Evolutionary conservation across 2,329 filamentous ascomycete genomes (phyloP).

Genomic region (Fusarium sp.): DNA sequence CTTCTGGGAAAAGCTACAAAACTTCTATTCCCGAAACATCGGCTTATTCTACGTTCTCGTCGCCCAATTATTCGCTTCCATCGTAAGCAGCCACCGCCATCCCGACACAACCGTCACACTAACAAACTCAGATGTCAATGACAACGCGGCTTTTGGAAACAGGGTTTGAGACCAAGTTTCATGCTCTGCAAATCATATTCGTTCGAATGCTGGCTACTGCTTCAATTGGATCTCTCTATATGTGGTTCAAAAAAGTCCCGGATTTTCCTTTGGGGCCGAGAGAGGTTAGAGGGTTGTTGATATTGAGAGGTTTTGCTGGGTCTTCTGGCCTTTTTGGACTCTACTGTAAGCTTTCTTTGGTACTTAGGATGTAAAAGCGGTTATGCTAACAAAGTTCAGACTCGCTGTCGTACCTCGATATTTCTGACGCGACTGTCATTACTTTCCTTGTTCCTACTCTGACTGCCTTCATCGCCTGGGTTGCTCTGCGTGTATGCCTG

Average conservation of each 20-base stretch:
- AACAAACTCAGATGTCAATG: conserved; percentile 54
- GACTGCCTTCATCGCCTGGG: conserved; percentile 74
- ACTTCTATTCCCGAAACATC: conserved; percentile 62
- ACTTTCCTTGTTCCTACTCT: conserved; percentile 82
- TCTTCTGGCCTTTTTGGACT: conserved; percentile 74
- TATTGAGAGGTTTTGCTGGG: conserved; percentile 74
- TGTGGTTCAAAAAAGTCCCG: conserved; percentile 61
- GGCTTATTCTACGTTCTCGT: conserved; percentile 56
- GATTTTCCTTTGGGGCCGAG: conserved; percentile 75
- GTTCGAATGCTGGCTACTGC: conserved; percentile 57
- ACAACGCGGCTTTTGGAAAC: conserved; percentile 54
- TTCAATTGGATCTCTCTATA: conserved; percentile 54
- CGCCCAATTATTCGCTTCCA: conserved; percentile 56
- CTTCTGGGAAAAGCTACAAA: conserved; percentile 21
- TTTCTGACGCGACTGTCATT: conserved; percentile 83
- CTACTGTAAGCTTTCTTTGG: conserved; percentile 50
- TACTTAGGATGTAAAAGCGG: fast-evolving
- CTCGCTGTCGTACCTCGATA: conserved; percentile 73
- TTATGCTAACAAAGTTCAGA: conserved; percentile 48
- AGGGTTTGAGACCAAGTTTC: conserved; percentile 53
- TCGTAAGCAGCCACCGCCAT: conserved; percentile 45
- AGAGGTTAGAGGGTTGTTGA: conserved; percentile 72
- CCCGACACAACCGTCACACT: background rate
- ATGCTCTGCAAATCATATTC: conserved; percentile 58
- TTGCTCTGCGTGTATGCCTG: conserved; percentile 53